Evolutionary conservation across 2,329 filamentous ascomycete species (phyloP).

Genomic region (Colletotrichum abscissum): DNA sequence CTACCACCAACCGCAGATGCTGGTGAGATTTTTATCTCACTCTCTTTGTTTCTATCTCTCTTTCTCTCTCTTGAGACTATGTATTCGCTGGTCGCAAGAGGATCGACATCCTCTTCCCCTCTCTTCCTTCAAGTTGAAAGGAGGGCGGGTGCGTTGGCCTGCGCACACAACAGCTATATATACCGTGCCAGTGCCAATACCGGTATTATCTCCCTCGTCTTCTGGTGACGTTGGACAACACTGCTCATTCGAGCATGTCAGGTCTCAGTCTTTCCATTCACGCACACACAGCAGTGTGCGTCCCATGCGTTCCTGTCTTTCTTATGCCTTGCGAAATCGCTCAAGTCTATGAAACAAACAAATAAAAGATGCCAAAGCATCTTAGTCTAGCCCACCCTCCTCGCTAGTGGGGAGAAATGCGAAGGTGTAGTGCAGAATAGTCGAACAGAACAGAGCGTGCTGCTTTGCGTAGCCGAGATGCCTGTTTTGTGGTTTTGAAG

Average conservation of each 20-base stretch:
- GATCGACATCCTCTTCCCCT: no score
- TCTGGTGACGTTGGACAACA: not conserved
- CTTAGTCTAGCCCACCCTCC: constrained; percentile 3
- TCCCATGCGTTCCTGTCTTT: not conserved
- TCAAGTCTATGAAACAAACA: constrained; percentile 10
- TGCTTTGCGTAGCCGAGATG: not conserved
- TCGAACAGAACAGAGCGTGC: not conserved
- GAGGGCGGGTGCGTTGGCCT: not conserved
- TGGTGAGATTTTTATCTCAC: not conserved
- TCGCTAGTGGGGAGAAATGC: not conserved
- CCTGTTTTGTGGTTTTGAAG: not conserved
- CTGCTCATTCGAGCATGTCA: not conserved
- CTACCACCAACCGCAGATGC: not conserved
- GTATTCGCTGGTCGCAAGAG: not conserved
- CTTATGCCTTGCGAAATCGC: not conserved
- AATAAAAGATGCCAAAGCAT: not conserved
- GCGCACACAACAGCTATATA: not conserved
- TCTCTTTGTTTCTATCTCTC: not conserved
- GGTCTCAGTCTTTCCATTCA: not conserved
- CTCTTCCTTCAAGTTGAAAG: not conserved
- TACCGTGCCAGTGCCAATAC: not conserved
- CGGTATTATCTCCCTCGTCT: not conserved
- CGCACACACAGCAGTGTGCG: not conserved
- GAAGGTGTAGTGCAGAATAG: not conserved
- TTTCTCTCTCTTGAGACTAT: not conserved